Conservation (phyloP, 2,329 filamentous ascomycete genomes). For the Ophiostoma angusticollis region DNA sequence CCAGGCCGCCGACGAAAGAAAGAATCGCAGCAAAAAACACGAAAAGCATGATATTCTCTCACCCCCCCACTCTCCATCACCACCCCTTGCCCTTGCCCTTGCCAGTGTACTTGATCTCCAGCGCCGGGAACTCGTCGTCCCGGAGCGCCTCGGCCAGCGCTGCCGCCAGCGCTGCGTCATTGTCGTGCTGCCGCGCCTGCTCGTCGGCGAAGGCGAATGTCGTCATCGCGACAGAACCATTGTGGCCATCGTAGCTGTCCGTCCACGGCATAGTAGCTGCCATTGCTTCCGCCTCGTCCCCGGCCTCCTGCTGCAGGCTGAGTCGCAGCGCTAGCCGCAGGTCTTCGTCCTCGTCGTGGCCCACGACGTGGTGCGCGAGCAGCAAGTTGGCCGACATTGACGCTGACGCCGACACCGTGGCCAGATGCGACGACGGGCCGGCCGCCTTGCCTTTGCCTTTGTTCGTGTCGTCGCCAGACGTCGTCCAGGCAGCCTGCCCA, state of each 20-base stretch:
- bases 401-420: too few relatives aligned
- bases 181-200: constrained; percentile 7
- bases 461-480: constrained; percentile 17
- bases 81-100: constrained; percentile 23
- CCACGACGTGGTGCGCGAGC: constrained; percentile 11
- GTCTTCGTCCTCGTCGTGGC: constrained; percentile 35
- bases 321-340: constrained; percentile 46
- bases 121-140: constrained; percentile 19
- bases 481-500: too few relatives aligned
- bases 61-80: too few relatives aligned
- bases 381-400: not conserved
- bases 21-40: too few relatives aligned
- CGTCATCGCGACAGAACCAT: too few relatives aligned
- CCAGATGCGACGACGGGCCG: too few relatives aligned
- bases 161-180: constrained; percentile 13
- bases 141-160: constrained; percentile 14
- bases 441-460: not conserved
- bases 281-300: too few relatives aligned
- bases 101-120: constrained; percentile 23
- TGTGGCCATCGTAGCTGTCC: too few relatives aligned
- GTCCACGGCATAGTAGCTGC: too few relatives aligned
- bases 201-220: too few relatives aligned
- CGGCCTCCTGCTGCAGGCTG: constrained; percentile 45
- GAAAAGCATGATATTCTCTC: too few relatives aligned
- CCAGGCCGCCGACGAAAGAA: too few relatives aligned